phyloP scores from a whole-genome alignment of 2,329 filamentous ascomycete species.

The Endocalyx cinctus region DNA sequence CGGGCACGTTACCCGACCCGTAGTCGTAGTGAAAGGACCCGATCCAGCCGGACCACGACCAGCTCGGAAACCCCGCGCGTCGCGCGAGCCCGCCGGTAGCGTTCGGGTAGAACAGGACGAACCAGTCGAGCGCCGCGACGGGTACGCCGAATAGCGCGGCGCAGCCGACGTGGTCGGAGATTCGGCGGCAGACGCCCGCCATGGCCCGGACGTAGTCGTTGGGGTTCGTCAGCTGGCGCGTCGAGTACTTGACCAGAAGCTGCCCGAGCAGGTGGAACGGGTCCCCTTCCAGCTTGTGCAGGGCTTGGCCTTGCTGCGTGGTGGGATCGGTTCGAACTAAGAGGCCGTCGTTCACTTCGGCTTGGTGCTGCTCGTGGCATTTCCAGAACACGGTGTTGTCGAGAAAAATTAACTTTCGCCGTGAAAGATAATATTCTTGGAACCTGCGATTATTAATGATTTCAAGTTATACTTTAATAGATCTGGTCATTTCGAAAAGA shows the following conservation, averaged over 20 bases:
- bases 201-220: slow-evolving; percentile 13
- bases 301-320: slow-evolving; percentile 8
- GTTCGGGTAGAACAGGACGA: slow-evolving; percentile 14
- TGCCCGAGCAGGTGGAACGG: slow-evolving; percentile 15
- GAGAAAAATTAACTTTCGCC: slow-evolving; percentile 14
- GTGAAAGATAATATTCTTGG: slow-evolving; percentile 17
- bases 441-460: slow-evolving; percentile 6
- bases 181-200: slow-evolving; percentile 13
- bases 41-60: slow-evolving; percentile 16
- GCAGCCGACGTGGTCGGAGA: slow-evolving; percentile 14
- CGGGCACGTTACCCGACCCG: slow-evolving; percentile 13
- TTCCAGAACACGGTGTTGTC: slow-evolving; percentile 14
- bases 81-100: slow-evolving; percentile 9
- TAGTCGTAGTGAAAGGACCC: slow-evolving; percentile 12
- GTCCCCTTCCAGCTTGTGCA: slow-evolving; percentile 14
- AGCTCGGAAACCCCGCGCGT: slow-evolving; percentile 13
- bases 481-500: background rate
- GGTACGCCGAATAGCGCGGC: slow-evolving; percentile 14
- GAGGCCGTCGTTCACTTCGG: slow-evolving; percentile 13
- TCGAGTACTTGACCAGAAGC: slow-evolving; percentile 15
- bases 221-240: slow-evolving; percentile 11
- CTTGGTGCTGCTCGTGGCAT: slow-evolving; percentile 11
- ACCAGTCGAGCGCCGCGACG: slow-evolving; percentile 14
- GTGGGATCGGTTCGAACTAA: slow-evolving; percentile 8
- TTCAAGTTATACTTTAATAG: slow-evolving; percentile 2